A percentile compares a stretch with the other conserved stretches of the same genome.
Conservation (phyloP, 371 early-diverging fungal genomes). For the Sporodiniella umbellata region DNA sequence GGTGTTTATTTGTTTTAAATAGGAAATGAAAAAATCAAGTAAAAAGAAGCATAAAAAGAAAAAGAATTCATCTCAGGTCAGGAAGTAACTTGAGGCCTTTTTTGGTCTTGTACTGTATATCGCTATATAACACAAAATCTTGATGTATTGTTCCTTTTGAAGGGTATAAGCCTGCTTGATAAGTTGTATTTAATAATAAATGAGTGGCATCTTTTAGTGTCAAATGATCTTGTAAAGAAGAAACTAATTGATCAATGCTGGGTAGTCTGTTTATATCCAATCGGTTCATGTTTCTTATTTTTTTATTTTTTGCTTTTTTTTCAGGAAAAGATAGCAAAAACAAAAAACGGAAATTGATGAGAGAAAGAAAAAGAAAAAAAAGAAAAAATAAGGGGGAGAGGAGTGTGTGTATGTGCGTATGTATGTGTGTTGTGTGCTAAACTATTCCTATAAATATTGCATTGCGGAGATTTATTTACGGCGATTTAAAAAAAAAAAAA, state of each 20-base stretch:
- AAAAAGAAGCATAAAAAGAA: constrained; percentile 5
- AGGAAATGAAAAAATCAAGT: not conserved
- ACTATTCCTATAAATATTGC: no score
- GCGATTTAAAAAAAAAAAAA: no score
- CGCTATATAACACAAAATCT: constrained; percentile 1
- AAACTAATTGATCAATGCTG: constrained; percentile 1
- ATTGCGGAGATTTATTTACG: no score
- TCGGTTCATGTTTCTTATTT: not conserved
- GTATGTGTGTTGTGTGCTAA: not conserved
- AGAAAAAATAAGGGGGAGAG: not conserved
- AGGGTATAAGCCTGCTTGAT: not conserved
- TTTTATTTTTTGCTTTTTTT: not conserved
- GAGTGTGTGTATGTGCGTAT: not conserved
- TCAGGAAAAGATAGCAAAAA: no score
- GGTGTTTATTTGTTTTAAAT: no score
- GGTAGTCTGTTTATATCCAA: not conserved
- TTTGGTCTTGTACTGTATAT: not conserved
- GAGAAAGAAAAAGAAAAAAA: not conserved
- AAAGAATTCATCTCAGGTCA: not conserved
- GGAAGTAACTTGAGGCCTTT: not conserved
- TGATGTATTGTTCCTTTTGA: not conserved
- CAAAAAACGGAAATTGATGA: not conserved
- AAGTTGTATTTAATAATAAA: not conserved
- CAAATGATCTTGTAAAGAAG: not conserved
- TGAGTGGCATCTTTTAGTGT: constrained; percentile 1